Conservation (phyloP, 228 moss, liverwort and hornwort genomes). For the Sphagnum magellanicum region DNA sequence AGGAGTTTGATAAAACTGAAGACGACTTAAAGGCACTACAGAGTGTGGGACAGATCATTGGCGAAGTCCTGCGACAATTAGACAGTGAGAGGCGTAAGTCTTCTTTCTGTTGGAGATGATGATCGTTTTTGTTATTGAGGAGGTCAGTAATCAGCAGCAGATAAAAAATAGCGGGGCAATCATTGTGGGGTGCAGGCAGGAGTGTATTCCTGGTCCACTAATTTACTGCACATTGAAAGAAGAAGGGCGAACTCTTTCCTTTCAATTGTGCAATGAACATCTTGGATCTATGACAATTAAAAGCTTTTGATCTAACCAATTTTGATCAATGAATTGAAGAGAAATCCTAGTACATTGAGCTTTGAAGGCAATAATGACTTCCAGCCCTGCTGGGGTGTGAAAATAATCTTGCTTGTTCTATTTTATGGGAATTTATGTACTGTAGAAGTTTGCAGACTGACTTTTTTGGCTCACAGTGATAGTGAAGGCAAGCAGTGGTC, state of each 20-base stretch:
- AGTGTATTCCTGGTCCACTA: not conserved
- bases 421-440: not conserved
- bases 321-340: too few species aligned
- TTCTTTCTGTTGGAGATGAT: not conserved
- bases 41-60: slow-evolving; percentile 63
- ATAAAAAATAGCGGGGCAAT: too few species aligned
- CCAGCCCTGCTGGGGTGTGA: too few species aligned
- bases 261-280: too few species aligned
- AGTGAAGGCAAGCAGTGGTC: slow-evolving; percentile 99
- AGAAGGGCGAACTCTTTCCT: not conserved
- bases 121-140: too few species aligned
- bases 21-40: slow-evolving; percentile 67
- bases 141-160: too few species aligned
- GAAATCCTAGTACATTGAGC: too few species aligned
- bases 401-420: not conserved
- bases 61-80: slow-evolving; percentile 64
- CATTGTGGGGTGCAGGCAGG: not conserved
- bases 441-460: not conserved
- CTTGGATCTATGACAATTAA: too few species aligned
- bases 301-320: too few species aligned
- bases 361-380: too few species aligned
- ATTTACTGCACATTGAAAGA: not conserved
- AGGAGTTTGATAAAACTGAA: slow-evolving; percentile 59
- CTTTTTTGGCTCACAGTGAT: slow-evolving; percentile 47
- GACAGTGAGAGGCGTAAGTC: slow-evolving; percentile 54